A percentile compares a stretch with the other conserved stretches of the same genome.
Evolutionary conservation across 2,329 filamentous ascomycete genomes (phyloP).

Genomic region (Colletotrichum noveboracense): DNA sequence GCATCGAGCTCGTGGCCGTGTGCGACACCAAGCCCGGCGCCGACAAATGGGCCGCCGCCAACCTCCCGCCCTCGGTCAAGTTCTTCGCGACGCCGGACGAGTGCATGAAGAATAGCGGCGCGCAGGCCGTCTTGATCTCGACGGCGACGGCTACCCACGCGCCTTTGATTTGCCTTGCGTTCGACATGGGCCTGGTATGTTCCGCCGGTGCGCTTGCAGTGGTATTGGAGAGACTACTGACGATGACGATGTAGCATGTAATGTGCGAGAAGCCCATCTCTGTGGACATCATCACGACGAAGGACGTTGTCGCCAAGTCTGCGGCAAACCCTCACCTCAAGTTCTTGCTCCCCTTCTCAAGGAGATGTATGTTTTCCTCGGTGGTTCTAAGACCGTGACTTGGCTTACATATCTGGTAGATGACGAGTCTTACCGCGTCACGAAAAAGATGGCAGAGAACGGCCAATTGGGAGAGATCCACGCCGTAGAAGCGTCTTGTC

Average conservation of each 20-base stretch:
- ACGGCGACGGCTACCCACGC: neutral
- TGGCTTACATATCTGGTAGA: rapidly evolving
- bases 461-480: neutral
- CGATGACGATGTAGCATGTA: neutral
- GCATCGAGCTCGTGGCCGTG: neutral
- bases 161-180: neutral
- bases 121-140: neutral
- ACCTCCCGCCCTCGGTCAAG: neutral
- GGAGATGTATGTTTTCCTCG: neutral
- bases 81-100: neutral
- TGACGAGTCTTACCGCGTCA: neutral
- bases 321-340: neutral
- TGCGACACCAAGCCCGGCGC: neutral
- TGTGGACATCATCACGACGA: neutral
- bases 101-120: neutral
- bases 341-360: neutral
- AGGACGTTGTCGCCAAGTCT: neutral
- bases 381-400: rapidly evolving
- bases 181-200: neutral
- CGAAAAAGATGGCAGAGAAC: neutral
- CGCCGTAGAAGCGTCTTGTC: neutral
- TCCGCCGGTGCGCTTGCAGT: neutral
- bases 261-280: neutral
- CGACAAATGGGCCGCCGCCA: neutral
- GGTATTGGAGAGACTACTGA: neutral